Conservation (phyloP, 2,329 filamentous ascomycete genomes). For the Xylaria sp. region DNA sequence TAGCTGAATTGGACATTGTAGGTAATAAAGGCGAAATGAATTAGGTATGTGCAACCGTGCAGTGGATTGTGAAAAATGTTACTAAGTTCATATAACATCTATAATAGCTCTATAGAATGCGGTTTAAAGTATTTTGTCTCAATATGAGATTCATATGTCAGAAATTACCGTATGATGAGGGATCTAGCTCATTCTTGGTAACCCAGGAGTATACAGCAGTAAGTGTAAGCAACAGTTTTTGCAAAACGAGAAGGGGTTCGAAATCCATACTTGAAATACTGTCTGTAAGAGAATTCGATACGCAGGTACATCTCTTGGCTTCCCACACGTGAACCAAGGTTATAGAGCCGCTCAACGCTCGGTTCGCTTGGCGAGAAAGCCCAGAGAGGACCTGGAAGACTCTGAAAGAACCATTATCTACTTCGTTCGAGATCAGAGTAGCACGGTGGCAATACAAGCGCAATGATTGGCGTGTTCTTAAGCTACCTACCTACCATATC, state of each 20-base stretch:
- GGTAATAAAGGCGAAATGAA: constrained; percentile 20
- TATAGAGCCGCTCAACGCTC: constrained; percentile 11
- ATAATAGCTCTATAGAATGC: constrained; percentile 1
- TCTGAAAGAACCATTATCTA: not conserved
- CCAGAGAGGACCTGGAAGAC: not conserved
- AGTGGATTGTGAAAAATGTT: constrained; percentile 7
- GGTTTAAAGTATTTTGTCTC: constrained; percentile 1
- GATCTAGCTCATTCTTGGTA: constrained; percentile 2
- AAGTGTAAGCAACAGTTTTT: not conserved
- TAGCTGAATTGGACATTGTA: constrained; percentile 16
- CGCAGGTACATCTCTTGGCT: constrained; percentile 4
- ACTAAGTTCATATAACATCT: constrained; percentile 14
- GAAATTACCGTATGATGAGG: not conserved
- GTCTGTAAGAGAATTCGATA: not conserved
- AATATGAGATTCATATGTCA: not conserved
- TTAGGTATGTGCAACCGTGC: constrained; percentile 13
- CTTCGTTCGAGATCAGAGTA: not conserved
- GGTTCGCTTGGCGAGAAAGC: not conserved
- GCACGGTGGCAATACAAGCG: not conserved
- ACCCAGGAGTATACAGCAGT: not conserved
- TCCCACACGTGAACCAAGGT: not conserved
- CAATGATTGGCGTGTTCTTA: constrained; percentile 13
- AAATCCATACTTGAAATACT: not conserved
- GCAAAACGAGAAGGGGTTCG: not conserved
- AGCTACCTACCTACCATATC: not conserved